These are phyloP conservation scores for Lepiota brunneoincarnata DNA, from an alignment of 768 basidiomycete genomes.

Conservation along the genomic window DNA sequence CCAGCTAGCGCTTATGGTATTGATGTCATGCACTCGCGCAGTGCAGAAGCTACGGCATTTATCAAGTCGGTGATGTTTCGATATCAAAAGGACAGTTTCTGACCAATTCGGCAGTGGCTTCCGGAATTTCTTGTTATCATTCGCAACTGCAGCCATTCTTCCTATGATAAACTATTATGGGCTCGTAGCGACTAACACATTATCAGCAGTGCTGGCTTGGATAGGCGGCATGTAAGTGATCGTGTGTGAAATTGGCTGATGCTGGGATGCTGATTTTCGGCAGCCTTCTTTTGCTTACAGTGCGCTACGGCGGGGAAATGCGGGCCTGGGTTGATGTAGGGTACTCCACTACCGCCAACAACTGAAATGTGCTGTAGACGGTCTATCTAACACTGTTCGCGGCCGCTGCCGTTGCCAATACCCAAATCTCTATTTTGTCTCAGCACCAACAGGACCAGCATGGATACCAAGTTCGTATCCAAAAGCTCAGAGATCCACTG, in stretches of 20 bases:
- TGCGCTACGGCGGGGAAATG: slow-evolving; percentile 57
- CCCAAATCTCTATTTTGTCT: no score
- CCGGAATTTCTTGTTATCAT: slow-evolving; percentile 40
- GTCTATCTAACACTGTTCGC: slow-evolving; percentile 19
- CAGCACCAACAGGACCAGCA: no score
- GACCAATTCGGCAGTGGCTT: slow-evolving; percentile 35
- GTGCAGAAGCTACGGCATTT: slow-evolving; percentile 62
- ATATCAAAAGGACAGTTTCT: not conserved
- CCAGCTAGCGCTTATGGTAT: slow-evolving; percentile 56
- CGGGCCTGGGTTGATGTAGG: slow-evolving; percentile 56
- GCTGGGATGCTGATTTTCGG: no score
- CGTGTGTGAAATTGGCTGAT: not conserved
- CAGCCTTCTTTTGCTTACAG: slow-evolving; percentile 52
- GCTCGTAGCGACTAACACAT: slow-evolving; percentile 43
- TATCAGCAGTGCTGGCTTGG: slow-evolving; percentile 44
- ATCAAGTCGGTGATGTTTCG: slow-evolving; percentile 36
- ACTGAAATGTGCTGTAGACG: slow-evolving; percentile 36
- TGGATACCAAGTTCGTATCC: no score
- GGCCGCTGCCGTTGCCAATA: no score
- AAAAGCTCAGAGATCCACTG: no score
- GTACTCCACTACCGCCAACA: slow-evolving; percentile 41
- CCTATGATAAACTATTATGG: slow-evolving; percentile 55
- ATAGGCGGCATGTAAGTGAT: slow-evolving; percentile 50
- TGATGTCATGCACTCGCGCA: slow-evolving; percentile 59
- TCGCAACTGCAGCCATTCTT: slow-evolving; percentile 43